These are phyloP conservation scores for Avena sativa DNA, from an alignment of 176 grass and related monocot species.

Conservation along the genomic window DNA sequence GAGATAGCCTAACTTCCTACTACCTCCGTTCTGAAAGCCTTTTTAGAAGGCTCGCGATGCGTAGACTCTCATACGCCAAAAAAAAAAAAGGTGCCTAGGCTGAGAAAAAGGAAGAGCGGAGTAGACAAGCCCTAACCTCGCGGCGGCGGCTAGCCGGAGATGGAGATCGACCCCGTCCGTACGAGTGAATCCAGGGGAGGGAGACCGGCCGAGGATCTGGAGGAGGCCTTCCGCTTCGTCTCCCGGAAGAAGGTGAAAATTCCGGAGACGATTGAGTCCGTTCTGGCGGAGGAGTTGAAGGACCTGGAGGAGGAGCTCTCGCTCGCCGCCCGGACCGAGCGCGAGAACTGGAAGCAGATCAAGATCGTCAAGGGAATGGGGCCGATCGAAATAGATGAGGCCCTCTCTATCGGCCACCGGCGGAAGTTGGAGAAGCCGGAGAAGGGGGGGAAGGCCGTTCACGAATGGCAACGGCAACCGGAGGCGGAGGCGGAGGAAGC, in stretches of 20 bases:
- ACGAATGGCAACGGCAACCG: not conserved
- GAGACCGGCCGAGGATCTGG: not conserved
- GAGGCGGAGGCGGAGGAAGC: not conserved
- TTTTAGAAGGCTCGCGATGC: too few species aligned
- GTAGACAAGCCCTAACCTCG: not conserved
- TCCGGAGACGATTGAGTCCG: not conserved
- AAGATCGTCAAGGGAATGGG: not conserved
- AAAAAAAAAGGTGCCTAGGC: too few species aligned
- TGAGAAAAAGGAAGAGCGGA: too few species aligned
- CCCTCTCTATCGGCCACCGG: not conserved
- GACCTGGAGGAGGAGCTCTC: not conserved
- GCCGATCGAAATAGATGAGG: not conserved
- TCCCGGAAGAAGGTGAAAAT: conserved; percentile 7
- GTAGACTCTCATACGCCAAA: too few species aligned
- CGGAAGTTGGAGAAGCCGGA: not conserved
- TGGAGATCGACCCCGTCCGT: not conserved
- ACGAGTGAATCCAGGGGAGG: not conserved
- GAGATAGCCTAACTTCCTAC: too few species aligned
- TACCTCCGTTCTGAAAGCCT: too few species aligned
- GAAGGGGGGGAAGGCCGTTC: not conserved
- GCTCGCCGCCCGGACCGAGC: not conserved
- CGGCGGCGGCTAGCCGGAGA: conserved; percentile 9
- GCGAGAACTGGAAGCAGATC: not conserved
- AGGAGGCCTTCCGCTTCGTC: conserved; percentile 9
- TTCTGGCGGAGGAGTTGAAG: not conserved